A percentile compares a stretch with the other conserved stretches of the same genome.
phyloP scores from a whole-genome alignment of 257 asterid genomes.

The Striga asiatica region DNA sequence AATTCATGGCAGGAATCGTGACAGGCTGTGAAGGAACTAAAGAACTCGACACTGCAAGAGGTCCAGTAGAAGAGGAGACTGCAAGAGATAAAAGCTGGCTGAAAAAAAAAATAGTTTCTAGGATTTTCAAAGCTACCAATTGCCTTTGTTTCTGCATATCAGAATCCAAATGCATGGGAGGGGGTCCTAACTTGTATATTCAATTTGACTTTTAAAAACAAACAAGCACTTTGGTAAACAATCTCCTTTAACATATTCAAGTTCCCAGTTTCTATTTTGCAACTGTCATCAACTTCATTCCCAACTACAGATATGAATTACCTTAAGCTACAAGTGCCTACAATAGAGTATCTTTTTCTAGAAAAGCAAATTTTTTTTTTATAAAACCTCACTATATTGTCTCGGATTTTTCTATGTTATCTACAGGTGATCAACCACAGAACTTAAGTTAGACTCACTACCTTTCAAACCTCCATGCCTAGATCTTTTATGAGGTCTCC shows the following conservation, averaged over 20 bases:
- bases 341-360: not conserved
- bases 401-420: not conserved
- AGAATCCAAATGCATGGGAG: not conserved
- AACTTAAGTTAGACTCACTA: conserved; percentile 8
- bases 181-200: not conserved
- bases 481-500: conserved; percentile 26
- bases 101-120: not conserved
- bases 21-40: conserved; percentile 9
- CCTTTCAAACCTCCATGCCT: conserved; percentile 24
- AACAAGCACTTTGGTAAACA: not conserved
- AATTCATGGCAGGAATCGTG: conserved; percentile 4
- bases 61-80: not conserved
- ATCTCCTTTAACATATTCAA: not conserved
- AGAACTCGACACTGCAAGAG: conserved; percentile 19
- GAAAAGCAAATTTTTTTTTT: not conserved
- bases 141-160: not conserved
- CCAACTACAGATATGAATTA: not conserved
- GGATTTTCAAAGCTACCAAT: not conserved
- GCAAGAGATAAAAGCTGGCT: not conserved
- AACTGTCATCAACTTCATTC: not conserved
- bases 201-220: not conserved
- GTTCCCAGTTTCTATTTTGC: not conserved
- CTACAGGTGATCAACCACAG: not conserved
- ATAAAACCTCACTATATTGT: not conserved
- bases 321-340: no score